Base-by-base conservation (phyloP, 495 filamentous ascomycete species). In the Chaetomium fimeti region DNA sequence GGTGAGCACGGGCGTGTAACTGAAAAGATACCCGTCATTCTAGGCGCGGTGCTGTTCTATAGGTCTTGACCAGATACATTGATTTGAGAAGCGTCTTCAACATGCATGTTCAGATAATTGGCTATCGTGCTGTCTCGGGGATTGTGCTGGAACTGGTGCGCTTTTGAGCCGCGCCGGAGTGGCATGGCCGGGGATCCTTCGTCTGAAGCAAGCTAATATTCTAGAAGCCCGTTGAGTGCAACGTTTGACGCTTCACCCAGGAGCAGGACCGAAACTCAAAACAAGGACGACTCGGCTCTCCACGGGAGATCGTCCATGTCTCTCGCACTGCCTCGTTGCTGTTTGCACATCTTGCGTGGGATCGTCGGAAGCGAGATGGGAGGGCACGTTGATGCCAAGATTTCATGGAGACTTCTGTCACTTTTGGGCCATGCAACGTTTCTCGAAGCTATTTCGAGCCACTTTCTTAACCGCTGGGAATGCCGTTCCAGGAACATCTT, bases 351-450 rank as follows among this genome's bases (percentile, higher is more conserved):
- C 40, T 43, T 16, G 56, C 24, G 36, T 36, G 57, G 27, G 64
- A 66, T 62, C 64, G 59, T 49, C 64, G 38, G 59, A 62, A 66
- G 64, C 64, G 59, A 66, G 25, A 66, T 62, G 43, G 53, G 45
- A 66, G 48, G 60, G 18, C 16, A 45, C 2, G 9, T 27, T n/a
- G 11, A 51, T 57, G 56, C 25, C 54, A 52, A 45, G 62, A 4
- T 6, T 45, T 59, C 5, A 53, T 52, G 24, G 56, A 29, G 12
- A 36, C n/a, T n/a, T n/a, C 18, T 15, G 53, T 22, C 2, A 27
- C 9, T 13, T 51, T 3, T 5, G 7, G 48, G 22, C 18, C 40
- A 36, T 32, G 1, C 47, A 22, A 51, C 18, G 45, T 48, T 18
- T 24, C 20, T 20, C 45, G 12, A 20, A 4, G n/a, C 57, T 59